Base-by-base conservation (phyloP, 495 filamentous ascomycete species). In the Penicillium lagena region DNA sequence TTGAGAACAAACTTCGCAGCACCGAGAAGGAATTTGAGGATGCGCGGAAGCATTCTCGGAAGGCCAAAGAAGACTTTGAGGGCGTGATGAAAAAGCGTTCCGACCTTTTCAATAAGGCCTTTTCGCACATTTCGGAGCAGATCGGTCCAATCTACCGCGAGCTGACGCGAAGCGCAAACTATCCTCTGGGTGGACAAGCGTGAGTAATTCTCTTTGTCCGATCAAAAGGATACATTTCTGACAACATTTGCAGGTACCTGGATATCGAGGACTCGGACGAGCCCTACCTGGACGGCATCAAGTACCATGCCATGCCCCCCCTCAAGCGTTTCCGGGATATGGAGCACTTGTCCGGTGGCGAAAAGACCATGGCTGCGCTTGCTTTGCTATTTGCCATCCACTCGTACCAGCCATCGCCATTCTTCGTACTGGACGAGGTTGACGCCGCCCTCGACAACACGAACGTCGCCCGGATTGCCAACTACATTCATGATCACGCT, bases 301-400 rank as follows among this genome's bases (percentile, higher is more conserved):
- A 94, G 52, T 99, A 97, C 66, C 89, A 96, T 64, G 93, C 94
- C 52, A 97, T 96, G 90, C 93, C 93, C 17, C 93, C 93, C 7
- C 80, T 95, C 45, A 99, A 99, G 71, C 90, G 93, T 42, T 99
- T 97, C 81, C 80, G 93, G 32, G 94, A 97, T 66, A 97, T 99
- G 93, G 93, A 97, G 64, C 91, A 95, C 59, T 78, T 99, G 15
- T 95, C 88, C 9, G 93, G 93, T 51, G 93, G 93, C 42, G 93
- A 99, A 71, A 97, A 97, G 78, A 96, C 94, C 11, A 99, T 99
- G 84, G 93, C 93, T 2, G 93, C 93, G 34, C 76, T 99, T 15
- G 93, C 93, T 13, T 73, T 99, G 42, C 79, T 99, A 7, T 97
- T 99, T 56, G 91, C 93, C 15, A 88, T 99, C 46, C 93, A 97